Conservation (phyloP, 2,329 filamentous ascomycete genomes). For the Hirsutella thompsonii region DNA sequence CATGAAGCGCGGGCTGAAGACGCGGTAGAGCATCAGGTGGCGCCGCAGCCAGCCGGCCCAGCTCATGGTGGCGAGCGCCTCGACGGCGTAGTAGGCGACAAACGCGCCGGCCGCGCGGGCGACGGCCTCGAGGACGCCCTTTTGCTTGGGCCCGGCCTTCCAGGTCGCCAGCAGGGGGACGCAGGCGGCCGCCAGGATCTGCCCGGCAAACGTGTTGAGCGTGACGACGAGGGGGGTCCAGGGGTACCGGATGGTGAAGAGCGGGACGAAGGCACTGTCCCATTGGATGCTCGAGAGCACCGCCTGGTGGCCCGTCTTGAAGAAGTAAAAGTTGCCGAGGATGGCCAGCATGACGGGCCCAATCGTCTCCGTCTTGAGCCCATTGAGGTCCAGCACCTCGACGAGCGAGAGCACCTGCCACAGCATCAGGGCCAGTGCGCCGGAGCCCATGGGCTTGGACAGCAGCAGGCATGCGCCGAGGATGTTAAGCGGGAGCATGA, state of each 20-base stretch:
- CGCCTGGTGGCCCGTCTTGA: constrained; percentile 96
- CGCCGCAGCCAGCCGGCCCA: constrained; percentile 81
- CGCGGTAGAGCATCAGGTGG: constrained; percentile 92
- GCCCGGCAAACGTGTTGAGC: constrained; percentile 80
- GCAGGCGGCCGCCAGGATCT: constrained; percentile 68
- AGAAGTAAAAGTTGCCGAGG: constrained; percentile 89
- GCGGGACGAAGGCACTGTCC: constrained; percentile 87
- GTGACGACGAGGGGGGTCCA: constrained; percentile 74
- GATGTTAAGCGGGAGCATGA: constrained; percentile 71
- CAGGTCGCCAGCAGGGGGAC: constrained; percentile 76
- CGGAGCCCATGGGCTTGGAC: constrained; percentile 89
- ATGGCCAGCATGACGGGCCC: constrained; percentile 75
- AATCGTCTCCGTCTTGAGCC: constrained; percentile 54
- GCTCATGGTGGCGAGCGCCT: constrained; percentile 75
- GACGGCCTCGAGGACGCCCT: constrained; percentile 55
- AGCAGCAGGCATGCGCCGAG: constrained; percentile 65
- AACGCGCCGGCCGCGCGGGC: constrained; percentile 63
- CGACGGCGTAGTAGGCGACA: constrained; percentile 67
- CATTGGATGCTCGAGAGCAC: constrained; percentile 81
- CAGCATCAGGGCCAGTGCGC: constrained; percentile 66
- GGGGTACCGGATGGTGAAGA: constrained; percentile 73
- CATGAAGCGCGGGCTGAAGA: constrained; percentile 89
- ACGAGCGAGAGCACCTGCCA: constrained; percentile 80
- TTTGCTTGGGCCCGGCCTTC: constrained; percentile 72
- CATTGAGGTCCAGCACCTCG: constrained; percentile 49